Conservation (phyloP, 2,329 filamentous ascomycete species). For the Blastomyces parvus region DNA sequence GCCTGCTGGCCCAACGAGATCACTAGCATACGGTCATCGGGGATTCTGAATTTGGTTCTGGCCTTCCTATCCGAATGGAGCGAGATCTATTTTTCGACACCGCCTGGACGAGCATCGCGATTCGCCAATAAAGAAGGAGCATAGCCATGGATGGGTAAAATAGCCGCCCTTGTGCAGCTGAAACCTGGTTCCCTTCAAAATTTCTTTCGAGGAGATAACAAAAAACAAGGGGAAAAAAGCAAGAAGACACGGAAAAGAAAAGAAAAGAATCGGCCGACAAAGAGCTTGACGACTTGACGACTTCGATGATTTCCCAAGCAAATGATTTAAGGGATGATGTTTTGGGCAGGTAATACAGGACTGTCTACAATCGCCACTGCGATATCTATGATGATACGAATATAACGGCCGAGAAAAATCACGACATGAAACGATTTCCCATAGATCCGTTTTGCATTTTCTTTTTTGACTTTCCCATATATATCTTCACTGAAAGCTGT, state of each 20-base stretch:
- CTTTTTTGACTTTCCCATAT: constrained; percentile 8
- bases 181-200: neutral
- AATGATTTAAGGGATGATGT: neutral
- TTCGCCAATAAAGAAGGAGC: neutral
- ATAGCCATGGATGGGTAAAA: neutral
- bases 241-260: neutral
- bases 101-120: neutral
- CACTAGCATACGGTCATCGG: constrained; percentile 20
- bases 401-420: constrained; percentile 1
- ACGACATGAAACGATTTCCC: constrained; percentile 11
- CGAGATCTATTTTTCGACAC: neutral
- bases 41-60: constrained; percentile 8
- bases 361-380: constrained; percentile 1
- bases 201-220: neutral
- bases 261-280: neutral
- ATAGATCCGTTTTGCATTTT: constrained; percentile 10
- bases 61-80: neutral
- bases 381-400: neutral
- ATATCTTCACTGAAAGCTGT: constrained; percentile 13
- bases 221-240: neutral
- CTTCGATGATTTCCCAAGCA: neutral
- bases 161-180: neutral
- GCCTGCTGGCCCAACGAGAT: constrained; percentile 18
- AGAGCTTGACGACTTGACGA: neutral
- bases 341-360: constrained; percentile 3